phyloP scores from a whole-genome alignment of 129 eudicot genomes.

The Rutidosis leptorrhynchoides region DNA sequence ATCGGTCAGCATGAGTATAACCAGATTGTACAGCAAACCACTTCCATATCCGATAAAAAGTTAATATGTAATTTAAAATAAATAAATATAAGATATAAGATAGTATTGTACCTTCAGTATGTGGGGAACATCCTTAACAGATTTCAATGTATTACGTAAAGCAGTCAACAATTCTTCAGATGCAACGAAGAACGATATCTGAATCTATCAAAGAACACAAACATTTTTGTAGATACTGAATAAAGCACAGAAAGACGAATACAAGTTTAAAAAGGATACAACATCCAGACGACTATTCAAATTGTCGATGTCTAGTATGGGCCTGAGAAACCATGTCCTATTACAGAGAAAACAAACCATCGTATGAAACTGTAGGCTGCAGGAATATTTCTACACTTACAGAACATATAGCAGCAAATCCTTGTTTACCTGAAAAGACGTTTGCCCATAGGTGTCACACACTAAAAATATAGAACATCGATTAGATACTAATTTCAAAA shows the following conservation, averaged over 20 bases:
- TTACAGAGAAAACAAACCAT: slow-evolving; percentile 18
- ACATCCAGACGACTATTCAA: slow-evolving; percentile 71
- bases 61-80: slow-evolving; percentile 7
- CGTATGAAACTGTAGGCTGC: neutral
- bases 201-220: slow-evolving; percentile 34
- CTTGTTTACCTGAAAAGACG: slow-evolving; percentile 74
- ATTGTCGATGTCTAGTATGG: slow-evolving; percentile 70
- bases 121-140: slow-evolving; percentile 88
- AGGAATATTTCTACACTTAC: neutral
- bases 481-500: slow-evolving; percentile 13
- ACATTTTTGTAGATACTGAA: neutral
- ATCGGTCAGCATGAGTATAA: slow-evolving; percentile 3
- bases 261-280: slow-evolving; percentile 57
- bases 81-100: slow-evolving; percentile 22
- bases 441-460: slow-evolving; percentile 92
- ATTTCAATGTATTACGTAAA: slow-evolving; percentile 84
- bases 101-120: slow-evolving; percentile 63
- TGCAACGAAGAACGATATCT: slow-evolving; percentile 76
- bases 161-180: slow-evolving; percentile 75
- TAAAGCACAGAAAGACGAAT: slow-evolving; percentile 4
- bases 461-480: slow-evolving; percentile 39
- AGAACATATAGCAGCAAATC: slow-evolving; percentile 3
- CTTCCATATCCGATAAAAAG: slow-evolving; percentile 4
- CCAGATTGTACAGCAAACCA: neutral
- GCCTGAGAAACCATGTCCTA: slow-evolving; percentile 96